phyloP scores from a whole-genome alignment of 2,329 filamentous ascomycete species.

The Clonostachys solani region DNA sequence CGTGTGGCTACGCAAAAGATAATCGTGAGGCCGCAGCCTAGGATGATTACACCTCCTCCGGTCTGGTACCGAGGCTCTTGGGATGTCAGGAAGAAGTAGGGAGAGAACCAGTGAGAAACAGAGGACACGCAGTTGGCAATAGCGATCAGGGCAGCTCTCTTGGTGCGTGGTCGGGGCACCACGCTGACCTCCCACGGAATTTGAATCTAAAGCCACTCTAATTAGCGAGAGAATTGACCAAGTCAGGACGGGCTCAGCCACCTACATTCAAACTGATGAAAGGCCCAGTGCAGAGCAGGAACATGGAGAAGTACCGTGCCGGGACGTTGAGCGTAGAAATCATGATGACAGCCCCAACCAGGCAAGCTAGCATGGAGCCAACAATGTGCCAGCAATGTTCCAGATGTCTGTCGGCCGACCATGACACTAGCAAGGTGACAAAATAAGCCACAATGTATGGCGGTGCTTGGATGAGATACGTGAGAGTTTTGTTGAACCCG shows the following conservation, averaged over 20 bases:
- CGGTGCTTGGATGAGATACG: conserved; percentile 33
- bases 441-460: conserved; percentile 35
- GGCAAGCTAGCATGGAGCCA: conserved; percentile 25
- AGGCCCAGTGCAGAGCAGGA: conserved; percentile 29
- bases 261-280: conserved; percentile 29
- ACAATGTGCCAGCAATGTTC: conserved; percentile 35
- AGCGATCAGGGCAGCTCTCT: conserved; percentile 33
- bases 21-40: conserved; percentile 13
- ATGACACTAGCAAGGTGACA: conserved; percentile 26
- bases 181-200: conserved; percentile 35
- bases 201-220: conserved; percentile 23
- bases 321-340: conserved; percentile 33
- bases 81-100: conserved; percentile 26
- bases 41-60: conserved; percentile 17
- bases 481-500: conserved; percentile 15
- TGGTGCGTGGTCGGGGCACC: conserved; percentile 30
- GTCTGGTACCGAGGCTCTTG: conserved; percentile 22
- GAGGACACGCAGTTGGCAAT: conserved; percentile 34
- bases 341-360: conserved; percentile 33
- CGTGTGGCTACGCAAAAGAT: conserved; percentile 4
- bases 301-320: conserved; percentile 34
- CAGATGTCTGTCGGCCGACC: conserved; percentile 28
- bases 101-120: conserved; percentile 33
- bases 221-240: conserved; percentile 14
- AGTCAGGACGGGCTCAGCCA: not conserved